Evolutionary conservation across 2,329 filamentous ascomycete genomes (phyloP).

Genomic region (Aureobasidium sp.): DNA sequence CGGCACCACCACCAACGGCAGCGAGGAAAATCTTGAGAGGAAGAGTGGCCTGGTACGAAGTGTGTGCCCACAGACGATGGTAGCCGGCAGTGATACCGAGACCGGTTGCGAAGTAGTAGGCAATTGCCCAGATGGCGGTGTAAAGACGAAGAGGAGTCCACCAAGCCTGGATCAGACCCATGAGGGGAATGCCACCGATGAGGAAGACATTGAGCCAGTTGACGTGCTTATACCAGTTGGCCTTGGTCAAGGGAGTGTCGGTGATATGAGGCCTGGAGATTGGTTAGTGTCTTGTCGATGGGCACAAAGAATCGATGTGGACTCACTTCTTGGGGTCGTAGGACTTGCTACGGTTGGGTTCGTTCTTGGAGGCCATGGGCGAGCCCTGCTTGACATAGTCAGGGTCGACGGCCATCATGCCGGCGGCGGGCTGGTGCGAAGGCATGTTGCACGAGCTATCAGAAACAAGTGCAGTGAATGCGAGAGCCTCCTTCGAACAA

Average conservation of each 20-base stretch:
- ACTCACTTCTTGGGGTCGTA: conserved; percentile 57
- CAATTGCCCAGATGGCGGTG: conserved; percentile 63
- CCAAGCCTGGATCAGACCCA: conserved; percentile 64
- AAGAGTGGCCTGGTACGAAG: conserved; percentile 67
- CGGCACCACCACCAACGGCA: conserved; percentile 70
- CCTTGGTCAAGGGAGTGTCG: conserved; percentile 68
- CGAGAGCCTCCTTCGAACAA: conserved; percentile 12
- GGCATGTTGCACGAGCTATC: conserved; percentile 34
- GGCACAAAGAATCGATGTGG: no score
- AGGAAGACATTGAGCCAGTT: conserved; percentile 86
- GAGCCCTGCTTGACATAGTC: conserved; percentile 36
- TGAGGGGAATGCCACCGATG: conserved; percentile 68
- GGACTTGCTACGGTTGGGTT: conserved; percentile 45
- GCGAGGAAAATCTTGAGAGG: conserved; percentile 77
- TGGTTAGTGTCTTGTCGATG: background rate
- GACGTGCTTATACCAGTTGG: conserved; percentile 87
- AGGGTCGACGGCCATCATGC: conserved; percentile 42
- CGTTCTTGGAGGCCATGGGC: conserved; percentile 39
- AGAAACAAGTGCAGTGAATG: background rate
- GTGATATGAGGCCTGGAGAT: conserved; percentile 61
- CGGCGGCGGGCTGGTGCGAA: conserved; percentile 43
- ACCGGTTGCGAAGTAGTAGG: conserved; percentile 73
- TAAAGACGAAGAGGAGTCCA: conserved; percentile 68
- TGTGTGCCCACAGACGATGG: conserved; percentile 80
- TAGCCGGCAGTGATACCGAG: conserved; percentile 48